These are phyloP conservation scores for Neurospora sp. DNA, from an alignment of 495 filamentous ascomycete species.

Conservation along the genomic window DNA sequence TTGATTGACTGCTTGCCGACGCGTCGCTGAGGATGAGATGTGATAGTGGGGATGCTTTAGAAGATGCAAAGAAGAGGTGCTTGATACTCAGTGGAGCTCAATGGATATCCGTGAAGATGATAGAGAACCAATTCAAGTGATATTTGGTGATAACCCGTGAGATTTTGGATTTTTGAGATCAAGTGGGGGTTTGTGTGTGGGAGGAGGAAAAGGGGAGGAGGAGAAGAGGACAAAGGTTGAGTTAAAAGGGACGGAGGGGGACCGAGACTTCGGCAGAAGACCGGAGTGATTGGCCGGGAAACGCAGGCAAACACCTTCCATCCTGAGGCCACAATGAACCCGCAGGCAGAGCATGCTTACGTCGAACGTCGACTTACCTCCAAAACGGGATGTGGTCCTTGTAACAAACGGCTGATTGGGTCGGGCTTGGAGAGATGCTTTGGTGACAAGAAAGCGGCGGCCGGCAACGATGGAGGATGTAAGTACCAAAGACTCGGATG, in stretches of 20 bases:
- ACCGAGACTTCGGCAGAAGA: neutral
- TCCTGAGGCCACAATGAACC: neutral
- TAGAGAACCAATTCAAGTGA: neutral
- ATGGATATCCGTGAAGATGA: neutral
- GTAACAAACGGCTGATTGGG: neutral
- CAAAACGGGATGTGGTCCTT: slow-evolving; percentile 11
- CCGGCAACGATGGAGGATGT: slow-evolving; percentile 21
- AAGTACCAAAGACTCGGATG: slow-evolving; percentile 41
- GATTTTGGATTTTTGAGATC: neutral
- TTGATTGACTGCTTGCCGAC: neutral
- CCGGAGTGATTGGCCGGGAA: neutral
- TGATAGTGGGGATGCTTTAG: neutral
- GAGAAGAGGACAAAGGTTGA: neutral
- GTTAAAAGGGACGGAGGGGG: neutral
- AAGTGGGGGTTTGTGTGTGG: neutral
- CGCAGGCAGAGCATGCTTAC: neutral
- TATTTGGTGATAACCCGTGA: neutral
- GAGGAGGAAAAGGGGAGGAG: neutral
- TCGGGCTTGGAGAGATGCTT: slow-evolving; percentile 7
- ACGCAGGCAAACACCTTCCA: neutral
- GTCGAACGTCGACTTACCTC: slow-evolving; percentile 15
- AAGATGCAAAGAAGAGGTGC: neutral
- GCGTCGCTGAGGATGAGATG: neutral
- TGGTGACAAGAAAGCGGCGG: slow-evolving; percentile 15
- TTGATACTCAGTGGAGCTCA: neutral